Base-by-base conservation (phyloP, 129 eudicot genomes). In the Chrysanthemum seticuspe region DNA sequence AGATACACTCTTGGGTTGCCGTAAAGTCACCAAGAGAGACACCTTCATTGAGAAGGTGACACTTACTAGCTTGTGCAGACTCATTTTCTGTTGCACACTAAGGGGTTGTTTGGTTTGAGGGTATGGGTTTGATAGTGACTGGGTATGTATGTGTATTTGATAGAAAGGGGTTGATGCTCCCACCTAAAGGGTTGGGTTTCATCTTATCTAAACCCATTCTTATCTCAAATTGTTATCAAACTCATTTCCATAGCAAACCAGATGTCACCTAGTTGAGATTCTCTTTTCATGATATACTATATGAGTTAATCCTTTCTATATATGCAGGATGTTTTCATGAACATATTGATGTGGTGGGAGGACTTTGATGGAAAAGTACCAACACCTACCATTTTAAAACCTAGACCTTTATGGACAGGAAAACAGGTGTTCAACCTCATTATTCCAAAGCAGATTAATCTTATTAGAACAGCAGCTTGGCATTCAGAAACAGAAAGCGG, bases 371-470 rank as follows among this genome's bases (percentile, higher is more conserved):
- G 96, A 52, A 92, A 92, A 82, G 83, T 92, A 66, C 98, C 98
- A 27, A 90, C 90, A 56, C 98, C 98, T 8, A 84, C 96, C 23
- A 89, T 92, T 76, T 71, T 92, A 70, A 92, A 92, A 84, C 98
- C 98, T 58, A 87, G 95, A 78, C 98, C 98, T 48, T 83, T 92
- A 44, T 92, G 98, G 98, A 92, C 98, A 10, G 98, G 98, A 68
- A 92, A 92, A 65, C 98, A 92, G 77, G 96, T 36, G 44, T 36
- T 36, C 44, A 6, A 36, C 1, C 44, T 36, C 44, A 36, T 36
- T 1, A 36, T 36, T 92, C 98, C 98, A 72, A 92, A 85, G 79
- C 98, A 92, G 80, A 92, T 92, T 9, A 92, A 92, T 80, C 94
- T 92, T 36, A 67, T 85, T 61, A 85, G 98, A 67, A 78, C 83